A percentile compares a stretch with the other conserved stretches of the same genome.
phyloP scores from a whole-genome alignment of 768 basidiomycete genomes.

The Lentinula detonsa region DNA sequence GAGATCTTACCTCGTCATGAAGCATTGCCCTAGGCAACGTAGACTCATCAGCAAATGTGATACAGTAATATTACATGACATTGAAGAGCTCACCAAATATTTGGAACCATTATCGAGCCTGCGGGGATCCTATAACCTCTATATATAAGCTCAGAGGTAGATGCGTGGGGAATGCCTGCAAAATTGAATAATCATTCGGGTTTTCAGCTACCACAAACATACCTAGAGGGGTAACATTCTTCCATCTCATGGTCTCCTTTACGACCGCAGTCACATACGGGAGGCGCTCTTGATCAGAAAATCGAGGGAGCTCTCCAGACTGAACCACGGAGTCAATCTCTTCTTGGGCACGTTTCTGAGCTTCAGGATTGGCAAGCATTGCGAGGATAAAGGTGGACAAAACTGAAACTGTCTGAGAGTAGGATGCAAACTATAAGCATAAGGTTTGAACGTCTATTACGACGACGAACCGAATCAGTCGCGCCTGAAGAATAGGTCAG shows the following conservation, averaged over 20 bases:
- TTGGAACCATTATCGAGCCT: slow-evolving; percentile 21
- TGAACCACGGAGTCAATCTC: slow-evolving; percentile 8
- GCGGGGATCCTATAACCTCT: slow-evolving; percentile 21
- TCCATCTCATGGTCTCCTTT: slow-evolving; percentile 10
- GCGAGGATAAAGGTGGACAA: slow-evolving; percentile 9
- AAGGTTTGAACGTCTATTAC: neutral
- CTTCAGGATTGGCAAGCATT: slow-evolving; percentile 10
- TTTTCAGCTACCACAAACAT: neutral
- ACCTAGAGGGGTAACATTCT: slow-evolving; percentile 8
- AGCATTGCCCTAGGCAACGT: slow-evolving; percentile 17
- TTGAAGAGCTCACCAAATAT: slow-evolving; percentile 16
- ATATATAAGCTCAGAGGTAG: slow-evolving; percentile 20
- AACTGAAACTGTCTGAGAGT: slow-evolving; percentile 9
- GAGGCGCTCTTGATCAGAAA: slow-evolving; percentile 11
- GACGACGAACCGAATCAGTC: slow-evolving; percentile 7
- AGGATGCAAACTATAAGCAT: neutral
- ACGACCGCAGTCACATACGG: slow-evolving; percentile 15
- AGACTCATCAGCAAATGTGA: neutral
- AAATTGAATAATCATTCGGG: neutral
- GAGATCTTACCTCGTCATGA: slow-evolving; percentile 14
- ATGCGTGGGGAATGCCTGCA: slow-evolving; percentile 18
- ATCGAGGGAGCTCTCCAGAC: slow-evolving; percentile 10
- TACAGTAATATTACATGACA: neutral
- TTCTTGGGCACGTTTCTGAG: slow-evolving; percentile 8
- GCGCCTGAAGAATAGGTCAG: slow-evolving; percentile 3